phyloP scores from a whole-genome alignment of 2,329 filamentous ascomycete species.

The Didymosphaeria variabile region DNA sequence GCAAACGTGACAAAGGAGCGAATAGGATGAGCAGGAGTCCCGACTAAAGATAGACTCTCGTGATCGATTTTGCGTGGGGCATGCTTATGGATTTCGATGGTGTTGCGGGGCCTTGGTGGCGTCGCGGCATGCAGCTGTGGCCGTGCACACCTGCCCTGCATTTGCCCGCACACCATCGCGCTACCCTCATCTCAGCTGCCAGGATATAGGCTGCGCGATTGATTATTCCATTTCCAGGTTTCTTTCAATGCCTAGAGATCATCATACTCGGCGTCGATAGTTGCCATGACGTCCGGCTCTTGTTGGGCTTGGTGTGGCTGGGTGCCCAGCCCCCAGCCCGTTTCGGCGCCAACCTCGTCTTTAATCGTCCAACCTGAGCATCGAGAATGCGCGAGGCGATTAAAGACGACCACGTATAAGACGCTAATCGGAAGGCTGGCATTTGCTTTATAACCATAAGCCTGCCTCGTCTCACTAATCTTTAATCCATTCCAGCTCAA shows the following conservation, averaged over 20 bases:
- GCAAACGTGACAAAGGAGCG: conserved; percentile 23
- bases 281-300: conserved; percentile 16
- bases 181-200: background rate
- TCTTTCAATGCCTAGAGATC: conserved; percentile 6
- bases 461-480: conserved; percentile 3
- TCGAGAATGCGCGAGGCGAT: conserved; percentile 34
- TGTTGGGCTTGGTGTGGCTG: conserved; percentile 34
- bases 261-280: conserved; percentile 4
- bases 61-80: conserved; percentile 10
- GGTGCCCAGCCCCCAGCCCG: conserved; percentile 37
- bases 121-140: background rate
- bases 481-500: conserved; percentile 18
- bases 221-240: conserved; percentile 9
- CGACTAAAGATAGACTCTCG: conserved; percentile 35
- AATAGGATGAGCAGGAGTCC: conserved; percentile 22
- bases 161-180: conserved; percentile 2
- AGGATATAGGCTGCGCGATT: conserved; percentile 22
- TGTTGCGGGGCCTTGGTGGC: conserved; percentile 35
- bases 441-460: conserved; percentile 37
- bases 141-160: conserved; percentile 16
- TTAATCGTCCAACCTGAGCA: conserved; percentile 41
- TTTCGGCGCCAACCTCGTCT: conserved; percentile 44
- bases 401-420: conserved; percentile 35
- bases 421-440: conserved; percentile 47
- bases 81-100: conserved; percentile 22